Conservation (phyloP, 2,329 filamentous ascomycete species). For the Claviceps sp. region DNA sequence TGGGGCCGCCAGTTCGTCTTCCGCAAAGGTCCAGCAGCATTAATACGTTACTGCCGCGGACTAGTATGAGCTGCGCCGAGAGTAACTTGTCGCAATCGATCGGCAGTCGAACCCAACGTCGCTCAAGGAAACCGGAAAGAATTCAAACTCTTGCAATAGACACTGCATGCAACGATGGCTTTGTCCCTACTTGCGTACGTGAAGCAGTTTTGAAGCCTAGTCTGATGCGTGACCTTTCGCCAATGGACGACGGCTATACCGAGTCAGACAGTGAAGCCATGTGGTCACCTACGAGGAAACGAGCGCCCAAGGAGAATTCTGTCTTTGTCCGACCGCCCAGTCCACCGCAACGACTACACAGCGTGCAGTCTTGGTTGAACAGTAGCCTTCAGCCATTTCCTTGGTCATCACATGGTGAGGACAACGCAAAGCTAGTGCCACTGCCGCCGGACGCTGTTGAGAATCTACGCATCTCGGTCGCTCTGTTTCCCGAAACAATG, state of each 20-base stretch:
- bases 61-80: not conserved
- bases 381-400: slow-evolving; percentile 17
- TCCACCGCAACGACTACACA: slow-evolving; percentile 21
- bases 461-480: slow-evolving; percentile 37
- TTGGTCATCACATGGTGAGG: slow-evolving; percentile 18
- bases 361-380: slow-evolving; percentile 23
- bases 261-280: slow-evolving; percentile 7
- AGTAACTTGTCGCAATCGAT: not conserved
- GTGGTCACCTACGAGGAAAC: slow-evolving; percentile 3
- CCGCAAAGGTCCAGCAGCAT: slow-evolving; percentile 5
- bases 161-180: not conserved
- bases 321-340: slow-evolving; percentile 20
- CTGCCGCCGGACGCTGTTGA: slow-evolving; percentile 41
- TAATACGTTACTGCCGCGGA: not conserved
- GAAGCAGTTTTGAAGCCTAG: not conserved
- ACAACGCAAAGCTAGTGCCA: slow-evolving; percentile 28
- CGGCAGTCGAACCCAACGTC: not conserved
- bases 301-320: slow-evolving; percentile 8
- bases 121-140: not conserved
- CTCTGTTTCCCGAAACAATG: slow-evolving; percentile 47
- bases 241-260: slow-evolving; percentile 3
- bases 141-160: not conserved
- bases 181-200: not conserved
- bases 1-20: slow-evolving; percentile 10
- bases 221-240: slow-evolving; percentile 2